A percentile compares a stretch with the other conserved stretches of the same genome.
Evolutionary conservation across 176 grass and related monocot species (phyloP).

Genomic region (Cymbopogon citratus): DNA sequence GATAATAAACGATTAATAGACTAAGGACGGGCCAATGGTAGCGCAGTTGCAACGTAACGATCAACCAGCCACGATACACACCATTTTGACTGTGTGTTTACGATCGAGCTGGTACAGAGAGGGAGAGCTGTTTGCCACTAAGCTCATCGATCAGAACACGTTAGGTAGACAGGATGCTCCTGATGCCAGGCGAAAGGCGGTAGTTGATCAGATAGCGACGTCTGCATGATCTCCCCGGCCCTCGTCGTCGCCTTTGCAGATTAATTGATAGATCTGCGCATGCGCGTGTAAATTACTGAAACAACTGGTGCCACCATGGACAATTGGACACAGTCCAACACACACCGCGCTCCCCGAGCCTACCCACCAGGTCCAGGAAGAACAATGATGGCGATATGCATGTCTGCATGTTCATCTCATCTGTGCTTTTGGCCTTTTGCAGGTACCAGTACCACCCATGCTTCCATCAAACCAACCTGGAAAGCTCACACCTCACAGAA

Average conservation of each 20-base stretch:
- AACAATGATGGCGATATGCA: neutral
- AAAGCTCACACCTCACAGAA: neutral
- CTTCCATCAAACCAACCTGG: neutral
- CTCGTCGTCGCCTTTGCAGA: conserved; percentile 10
- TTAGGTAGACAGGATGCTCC: neutral
- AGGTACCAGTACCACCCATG: neutral
- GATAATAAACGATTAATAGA: neutral
- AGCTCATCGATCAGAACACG: neutral
- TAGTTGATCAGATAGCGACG: conserved; percentile 13
- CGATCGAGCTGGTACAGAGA: neutral
- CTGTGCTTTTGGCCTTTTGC: neutral
- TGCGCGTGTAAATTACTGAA: neutral
- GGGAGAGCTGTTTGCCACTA: conserved; percentile 12
- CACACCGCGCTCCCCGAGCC: neutral
- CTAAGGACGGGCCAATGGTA: neutral
- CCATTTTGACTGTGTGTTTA: neutral
- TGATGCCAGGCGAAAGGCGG: neutral
- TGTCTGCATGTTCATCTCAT: neutral
- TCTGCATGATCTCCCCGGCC: neutral
- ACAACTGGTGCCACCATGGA: too few species aligned
- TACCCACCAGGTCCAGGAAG: neutral
- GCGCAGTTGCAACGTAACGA: conserved; percentile 1
- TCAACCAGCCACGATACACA: neutral
- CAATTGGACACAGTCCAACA: neutral
- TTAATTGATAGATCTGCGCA: neutral